These are phyloP conservation scores for Fusarium chuoi DNA, from an alignment of 2,329 filamentous ascomycete genomes.

Conservation along the genomic window DNA sequence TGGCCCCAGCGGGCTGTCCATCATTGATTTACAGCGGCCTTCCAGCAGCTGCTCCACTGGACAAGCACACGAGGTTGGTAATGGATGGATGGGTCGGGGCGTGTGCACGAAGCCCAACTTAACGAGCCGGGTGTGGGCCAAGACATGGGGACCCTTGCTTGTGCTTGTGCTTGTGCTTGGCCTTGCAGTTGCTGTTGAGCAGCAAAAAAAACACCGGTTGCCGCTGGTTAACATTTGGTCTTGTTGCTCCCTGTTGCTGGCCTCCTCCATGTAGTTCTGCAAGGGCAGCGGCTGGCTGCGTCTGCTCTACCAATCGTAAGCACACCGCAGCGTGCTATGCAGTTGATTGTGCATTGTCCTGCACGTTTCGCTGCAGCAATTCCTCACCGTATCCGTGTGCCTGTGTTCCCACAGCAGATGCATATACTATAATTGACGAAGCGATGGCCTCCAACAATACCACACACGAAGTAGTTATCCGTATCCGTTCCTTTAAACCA, in stretches of 20 bases:
- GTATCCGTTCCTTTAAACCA: neutral
- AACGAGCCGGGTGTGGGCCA: constrained; percentile 4
- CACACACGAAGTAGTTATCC: neutral
- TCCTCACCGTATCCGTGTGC: constrained; percentile 31
- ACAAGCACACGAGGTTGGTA: constrained; percentile 4
- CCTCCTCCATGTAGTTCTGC: constrained; percentile 32
- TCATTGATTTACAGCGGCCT: constrained; percentile 11
- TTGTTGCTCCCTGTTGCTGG: constrained; percentile 16
- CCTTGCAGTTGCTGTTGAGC: constrained; percentile 7
- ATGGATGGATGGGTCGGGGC: constrained; percentile 1
- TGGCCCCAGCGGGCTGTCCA: neutral
- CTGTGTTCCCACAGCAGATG: constrained; percentile 23
- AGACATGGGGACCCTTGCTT: constrained; percentile 19
- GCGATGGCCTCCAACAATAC: constrained; percentile 17
- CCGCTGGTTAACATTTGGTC: constrained; percentile 19
- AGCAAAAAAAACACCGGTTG: constrained; percentile 1
- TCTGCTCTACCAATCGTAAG: constrained; percentile 40
- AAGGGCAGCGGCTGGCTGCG: constrained; percentile 44
- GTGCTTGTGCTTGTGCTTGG: constrained; percentile 13
- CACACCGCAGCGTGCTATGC: constrained; percentile 30
- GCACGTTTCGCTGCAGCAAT: constrained; percentile 22
- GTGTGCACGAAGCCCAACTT: neutral
- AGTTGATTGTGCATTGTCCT: constrained; percentile 31
- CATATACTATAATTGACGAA: constrained; percentile 1
- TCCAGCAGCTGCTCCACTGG: constrained; percentile 3